Base-by-base conservation (phyloP, 306 rosid genomes). In the Cicer judaicum region DNA sequence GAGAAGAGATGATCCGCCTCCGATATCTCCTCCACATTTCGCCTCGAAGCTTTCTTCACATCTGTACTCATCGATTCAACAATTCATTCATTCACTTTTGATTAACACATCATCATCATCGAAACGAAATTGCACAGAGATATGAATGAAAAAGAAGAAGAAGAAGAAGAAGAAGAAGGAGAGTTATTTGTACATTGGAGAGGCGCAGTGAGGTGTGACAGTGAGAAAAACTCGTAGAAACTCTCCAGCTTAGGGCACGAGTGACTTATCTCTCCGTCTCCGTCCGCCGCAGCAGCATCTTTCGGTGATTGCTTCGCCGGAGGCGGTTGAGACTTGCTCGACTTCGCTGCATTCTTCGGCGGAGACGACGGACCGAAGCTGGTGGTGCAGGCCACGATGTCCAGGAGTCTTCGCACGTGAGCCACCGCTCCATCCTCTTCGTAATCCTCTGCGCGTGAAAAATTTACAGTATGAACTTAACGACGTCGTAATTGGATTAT, bases 191-290 rank as follows among this genome's bases (percentile, higher is more conserved):
- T 90, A 94, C 98, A 90, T 64, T 91, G 98, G 69, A 94, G 77
- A 44, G 98, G 98, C 0, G 96, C 93, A 57, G 86, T 87, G 83
- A 91, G 96, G 49, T 91, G 87, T 8, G 97, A 86, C 52, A 94
- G 97, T 60, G 97, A 94, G 84, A 94, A 94, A 78, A 94, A 94
- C 79, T 94, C 97, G 80, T 91, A 94, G 81, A 94, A 94, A 75
- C 89, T 87, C 13, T 91, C 97, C 4, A 91, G 95, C 81, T 90
- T 88, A 13, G 97, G 93, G 64, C 78, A 87, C 13, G 98, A 87
- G 59, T 91, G 88, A 81, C 88, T 88, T 43, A 87, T 81, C 48
- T 94, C 98, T 29, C 85, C 81, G 52, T 91, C 98, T 24, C 69
- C 83, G 6, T 87, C 93, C 8, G 49, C 74, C 29, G 46, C 75